Conservation (phyloP, 2,329 filamentous ascomycete species). For the Phoma sp. region DNA sequence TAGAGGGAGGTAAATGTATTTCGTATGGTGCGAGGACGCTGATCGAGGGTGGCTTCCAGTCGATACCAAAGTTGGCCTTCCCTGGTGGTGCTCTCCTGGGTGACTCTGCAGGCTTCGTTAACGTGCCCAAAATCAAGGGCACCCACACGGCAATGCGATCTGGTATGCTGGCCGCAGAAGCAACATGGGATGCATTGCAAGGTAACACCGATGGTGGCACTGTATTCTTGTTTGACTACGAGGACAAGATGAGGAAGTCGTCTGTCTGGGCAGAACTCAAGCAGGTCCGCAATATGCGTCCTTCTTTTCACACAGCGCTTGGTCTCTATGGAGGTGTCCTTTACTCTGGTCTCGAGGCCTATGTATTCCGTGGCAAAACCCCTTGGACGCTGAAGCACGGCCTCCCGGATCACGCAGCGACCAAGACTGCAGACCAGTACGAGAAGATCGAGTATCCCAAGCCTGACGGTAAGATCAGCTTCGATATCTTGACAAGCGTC, state of each 20-base stretch:
- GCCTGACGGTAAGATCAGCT: constrained; percentile 91
- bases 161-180: constrained; percentile 94
- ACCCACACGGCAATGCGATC: constrained; percentile 98
- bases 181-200: constrained; percentile 77
- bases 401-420: constrained; percentile 76
- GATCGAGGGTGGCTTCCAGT: constrained; percentile 95
- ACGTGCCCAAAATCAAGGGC: constrained; percentile 98
- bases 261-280: constrained; percentile 93
- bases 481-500: constrained; percentile 95
- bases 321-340: constrained; percentile 88
- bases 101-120: constrained; percentile 94
- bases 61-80: constrained; percentile 95
- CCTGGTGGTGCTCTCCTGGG: constrained; percentile 94
- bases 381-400: constrained; percentile 95
- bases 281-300: constrained; percentile 96
- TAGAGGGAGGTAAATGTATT: constrained; percentile 97
- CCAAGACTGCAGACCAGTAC: constrained; percentile 78
- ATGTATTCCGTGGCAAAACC: constrained; percentile 78
- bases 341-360: constrained; percentile 94
- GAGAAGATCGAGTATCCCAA: constrained; percentile 95
- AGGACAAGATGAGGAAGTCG: constrained; percentile 83
- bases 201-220: constrained; percentile 64
- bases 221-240: constrained; percentile 93
- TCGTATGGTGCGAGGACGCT: constrained; percentile 93
- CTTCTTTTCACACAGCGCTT: constrained; percentile 86